Evolutionary conservation across 768 basidiomycete genomes (phyloP), one percentile per base, ranked within the genome.

Genomic region (Suillus luteus): DNA sequence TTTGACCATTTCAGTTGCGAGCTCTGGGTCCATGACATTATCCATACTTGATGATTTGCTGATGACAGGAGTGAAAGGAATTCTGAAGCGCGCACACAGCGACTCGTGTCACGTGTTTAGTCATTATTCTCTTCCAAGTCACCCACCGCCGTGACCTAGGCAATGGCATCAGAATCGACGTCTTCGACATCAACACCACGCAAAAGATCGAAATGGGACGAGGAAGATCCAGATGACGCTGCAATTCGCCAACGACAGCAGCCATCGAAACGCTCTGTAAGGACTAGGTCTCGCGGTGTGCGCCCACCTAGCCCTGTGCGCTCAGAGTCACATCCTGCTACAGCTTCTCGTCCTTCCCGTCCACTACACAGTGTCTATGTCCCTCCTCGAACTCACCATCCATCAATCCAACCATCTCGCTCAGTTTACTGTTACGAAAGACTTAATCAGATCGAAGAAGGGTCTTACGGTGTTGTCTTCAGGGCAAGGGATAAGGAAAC

Each of bases 391-490:
- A 88, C 85, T 4, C 77, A 79, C 1, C 92, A 98, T 74, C 95
- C 95, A 37, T 80, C 87, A 1, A 86, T 99, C 27, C 77, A 84
- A 46, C 87, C 96, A 1, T 96, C 96, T 31, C 90, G 96, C 27
- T 96, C 95, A 5, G 96, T 98, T 1, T 96, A 95, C 77, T 87
- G 85, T 69, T 98, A 98, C 74, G 96, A 98, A 69, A 82, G 92
- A 48, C 81, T 99, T 61, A 99, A 99, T 75, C 93, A 97, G 70
- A 99, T 99, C 70, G 97, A 99, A 77, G 97, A 99, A 78, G 97
- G 97, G 5, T 95, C 93, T 0, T 99, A 99, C 69, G 97, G 97
- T 19, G 88, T 99, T 44, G 97, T 99, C 17, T 99, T 94, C 67
- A 88, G 97, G n/a, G 97, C 97, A 24, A 83, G 87, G 69, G 96